Conservation (phyloP, 2,329 filamentous ascomycete genomes). For the Arthrobotrys megalospora region DNA sequence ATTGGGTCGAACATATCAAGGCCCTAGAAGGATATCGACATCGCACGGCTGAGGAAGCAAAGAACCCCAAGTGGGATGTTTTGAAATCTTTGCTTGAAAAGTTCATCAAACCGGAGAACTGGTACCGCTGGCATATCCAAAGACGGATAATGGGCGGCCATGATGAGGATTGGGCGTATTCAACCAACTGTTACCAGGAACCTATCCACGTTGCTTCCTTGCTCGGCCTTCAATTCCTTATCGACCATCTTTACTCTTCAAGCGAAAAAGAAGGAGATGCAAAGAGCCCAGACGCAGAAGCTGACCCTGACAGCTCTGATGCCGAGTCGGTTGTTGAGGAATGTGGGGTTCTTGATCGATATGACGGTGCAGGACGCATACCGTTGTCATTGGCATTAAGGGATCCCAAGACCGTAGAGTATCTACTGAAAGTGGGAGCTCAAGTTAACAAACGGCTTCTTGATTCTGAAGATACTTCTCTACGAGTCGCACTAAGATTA, state of each 20-base stretch:
- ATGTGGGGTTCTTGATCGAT: background rate
- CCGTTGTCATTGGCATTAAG: background rate
- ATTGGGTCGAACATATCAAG: slow-evolving; percentile 33
- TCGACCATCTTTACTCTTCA: background rate
- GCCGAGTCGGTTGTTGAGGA: background rate
- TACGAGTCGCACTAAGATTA: background rate
- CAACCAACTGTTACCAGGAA: background rate
- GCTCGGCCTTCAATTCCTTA: slow-evolving; percentile 4
- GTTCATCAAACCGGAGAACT: slow-evolving; percentile 25
- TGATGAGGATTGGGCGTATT: background rate
- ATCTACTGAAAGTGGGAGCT: slow-evolving; percentile 11
- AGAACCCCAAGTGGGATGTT: slow-evolving; percentile 11
- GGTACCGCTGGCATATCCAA: slow-evolving; percentile 21
- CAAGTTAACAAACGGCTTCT: background rate
- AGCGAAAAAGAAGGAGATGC: background rate
- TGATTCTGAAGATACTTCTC: background rate
- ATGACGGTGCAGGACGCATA: background rate
- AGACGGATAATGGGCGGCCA: background rate
- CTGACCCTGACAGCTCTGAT: background rate
- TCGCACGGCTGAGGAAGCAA: background rate
- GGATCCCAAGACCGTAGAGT: slow-evolving; percentile 3
- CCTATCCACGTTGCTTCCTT: slow-evolving; percentile 10
- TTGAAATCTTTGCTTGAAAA: slow-evolving; percentile 14
- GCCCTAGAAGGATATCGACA: slow-evolving; percentile 10
- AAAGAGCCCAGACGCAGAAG: background rate